Conservation (phyloP, 1,284 basidiomycete species). For the Moesziomyces parantarcticus region DNA sequence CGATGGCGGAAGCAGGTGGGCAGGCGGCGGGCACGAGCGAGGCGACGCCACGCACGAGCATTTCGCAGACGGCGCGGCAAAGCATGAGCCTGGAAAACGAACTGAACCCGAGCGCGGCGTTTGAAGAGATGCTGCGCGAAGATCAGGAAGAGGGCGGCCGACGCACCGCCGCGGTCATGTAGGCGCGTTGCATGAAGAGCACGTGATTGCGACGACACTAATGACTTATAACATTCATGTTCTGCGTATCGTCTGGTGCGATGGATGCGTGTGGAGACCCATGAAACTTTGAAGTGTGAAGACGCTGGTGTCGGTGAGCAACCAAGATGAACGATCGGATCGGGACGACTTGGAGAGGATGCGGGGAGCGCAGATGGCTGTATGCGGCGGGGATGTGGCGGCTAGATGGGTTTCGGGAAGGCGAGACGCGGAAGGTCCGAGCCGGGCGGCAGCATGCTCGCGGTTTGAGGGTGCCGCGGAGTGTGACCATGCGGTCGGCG, state of each 20-base stretch:
- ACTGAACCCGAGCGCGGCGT: conserved; percentile 50
- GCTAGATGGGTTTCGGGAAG: no score
- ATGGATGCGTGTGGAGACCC: no score
- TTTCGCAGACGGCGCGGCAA: conserved; percentile 14
- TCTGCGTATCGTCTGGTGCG: no score
- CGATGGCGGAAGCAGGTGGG: conserved; percentile 47
- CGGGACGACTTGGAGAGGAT: no score
- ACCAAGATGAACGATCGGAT: no score
- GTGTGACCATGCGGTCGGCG: conserved; percentile 2
- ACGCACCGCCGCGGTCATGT: conserved; percentile 35
- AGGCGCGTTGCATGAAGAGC: background rate
- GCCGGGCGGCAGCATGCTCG: background rate
- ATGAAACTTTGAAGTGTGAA: no score
- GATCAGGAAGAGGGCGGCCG: conserved; percentile 41
- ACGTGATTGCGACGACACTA: no score
- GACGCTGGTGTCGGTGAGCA: no score
- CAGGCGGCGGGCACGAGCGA: conserved; percentile 2
- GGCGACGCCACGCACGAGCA: conserved; percentile 24
- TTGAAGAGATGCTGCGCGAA: conserved; percentile 61
- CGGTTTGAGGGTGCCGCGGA: no score
- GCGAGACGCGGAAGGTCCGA: background rate
- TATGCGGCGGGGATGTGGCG: no score
- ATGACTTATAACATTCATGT: no score
- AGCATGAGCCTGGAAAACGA: conserved; percentile 45
- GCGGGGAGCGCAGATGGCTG: no score